These are phyloP conservation scores for Nemania sp. DNA, from an alignment of 2,329 filamentous ascomycete genomes.

Conservation along the genomic window DNA sequence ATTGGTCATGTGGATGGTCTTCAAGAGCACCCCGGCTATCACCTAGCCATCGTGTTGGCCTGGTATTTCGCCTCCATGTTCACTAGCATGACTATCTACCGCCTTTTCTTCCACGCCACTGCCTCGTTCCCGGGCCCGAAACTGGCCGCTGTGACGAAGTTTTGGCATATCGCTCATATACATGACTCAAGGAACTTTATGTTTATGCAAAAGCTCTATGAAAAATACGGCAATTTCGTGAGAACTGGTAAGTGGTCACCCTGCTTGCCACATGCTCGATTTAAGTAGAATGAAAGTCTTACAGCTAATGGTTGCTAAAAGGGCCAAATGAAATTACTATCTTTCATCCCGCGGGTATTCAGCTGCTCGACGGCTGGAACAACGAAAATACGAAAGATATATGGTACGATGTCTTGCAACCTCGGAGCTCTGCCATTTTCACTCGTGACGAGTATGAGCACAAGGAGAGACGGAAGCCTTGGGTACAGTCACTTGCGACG, in stretches of 20 bases:
- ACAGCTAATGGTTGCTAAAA: background rate
- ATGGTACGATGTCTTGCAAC: constrained; percentile 1
- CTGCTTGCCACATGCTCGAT: too few species aligned
- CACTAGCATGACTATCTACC: constrained; percentile 2
- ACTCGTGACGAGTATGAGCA: too few species aligned
- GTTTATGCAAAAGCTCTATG: background rate
- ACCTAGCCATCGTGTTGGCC: background rate
- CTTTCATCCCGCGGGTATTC: background rate
- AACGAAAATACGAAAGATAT: constrained; percentile 1
- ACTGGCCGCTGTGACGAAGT: background rate
- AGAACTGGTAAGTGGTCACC: too few species aligned
- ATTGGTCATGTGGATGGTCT: too few species aligned
- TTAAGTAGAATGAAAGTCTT: background rate
- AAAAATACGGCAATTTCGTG: background rate
- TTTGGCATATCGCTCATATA: background rate
- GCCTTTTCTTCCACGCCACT: background rate
- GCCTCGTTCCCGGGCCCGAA: background rate
- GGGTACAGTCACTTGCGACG: too few species aligned
- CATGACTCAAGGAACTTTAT: constrained; percentile 2
- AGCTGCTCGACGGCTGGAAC: constrained; percentile 5
- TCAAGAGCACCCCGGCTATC: background rate
- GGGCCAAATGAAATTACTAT: background rate
- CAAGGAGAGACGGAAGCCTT: too few species aligned
- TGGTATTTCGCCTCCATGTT: background rate
- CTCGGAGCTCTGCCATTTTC: too few species aligned